Conservation (phyloP, 768 basidiomycete genomes). For the Rhizopogon vinicolor region DNA sequence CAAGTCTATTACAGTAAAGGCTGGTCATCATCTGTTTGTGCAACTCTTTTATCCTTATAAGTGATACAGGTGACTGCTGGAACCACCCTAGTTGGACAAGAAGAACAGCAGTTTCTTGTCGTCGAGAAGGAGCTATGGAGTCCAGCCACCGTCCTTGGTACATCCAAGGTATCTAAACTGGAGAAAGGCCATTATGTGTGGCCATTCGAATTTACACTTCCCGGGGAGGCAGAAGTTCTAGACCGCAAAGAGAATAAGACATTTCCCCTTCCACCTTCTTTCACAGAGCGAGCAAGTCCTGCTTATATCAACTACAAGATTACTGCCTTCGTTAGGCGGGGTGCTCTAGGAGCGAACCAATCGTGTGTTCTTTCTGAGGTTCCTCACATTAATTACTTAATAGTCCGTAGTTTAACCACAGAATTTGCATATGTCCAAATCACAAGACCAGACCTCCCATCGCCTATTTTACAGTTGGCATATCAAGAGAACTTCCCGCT, state of each 20-base stretch:
- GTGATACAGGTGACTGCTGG: conserved; percentile 37
- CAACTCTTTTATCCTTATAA: not conserved
- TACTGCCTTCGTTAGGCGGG: conserved; percentile 44
- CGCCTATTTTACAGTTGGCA: conserved; percentile 31
- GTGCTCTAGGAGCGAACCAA: conserved; percentile 44
- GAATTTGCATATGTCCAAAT: conserved; percentile 29
- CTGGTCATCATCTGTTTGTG: not conserved
- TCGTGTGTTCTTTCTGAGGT: conserved; percentile 12
- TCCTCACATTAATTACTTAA: not conserved
- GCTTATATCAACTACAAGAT: conserved; percentile 57
- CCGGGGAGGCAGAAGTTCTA: conserved; percentile 34
- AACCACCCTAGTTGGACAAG: conserved; percentile 52
- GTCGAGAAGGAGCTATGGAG: conserved; percentile 41
- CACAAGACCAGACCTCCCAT: conserved; percentile 29
- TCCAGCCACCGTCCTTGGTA: conserved; percentile 16
- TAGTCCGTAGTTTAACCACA: conserved; percentile 20
- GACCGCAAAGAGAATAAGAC: conserved; percentile 31
- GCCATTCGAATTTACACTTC: conserved; percentile 45
- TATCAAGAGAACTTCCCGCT: conserved; percentile 27
- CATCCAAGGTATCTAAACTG: conserved; percentile 27
- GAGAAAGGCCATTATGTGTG: conserved; percentile 41
- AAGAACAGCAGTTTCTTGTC: conserved; percentile 46
- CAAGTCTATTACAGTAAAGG: conserved; percentile 43
- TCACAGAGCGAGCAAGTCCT: conserved; percentile 50
- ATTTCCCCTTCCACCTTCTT: conserved; percentile 47